A percentile compares a stretch with the other conserved stretches of the same genome.
Evolutionary conservation across 1,139 yeast genomes (phyloP).

Genomic region (Kurtzmaniella quercitrusa): DNA sequence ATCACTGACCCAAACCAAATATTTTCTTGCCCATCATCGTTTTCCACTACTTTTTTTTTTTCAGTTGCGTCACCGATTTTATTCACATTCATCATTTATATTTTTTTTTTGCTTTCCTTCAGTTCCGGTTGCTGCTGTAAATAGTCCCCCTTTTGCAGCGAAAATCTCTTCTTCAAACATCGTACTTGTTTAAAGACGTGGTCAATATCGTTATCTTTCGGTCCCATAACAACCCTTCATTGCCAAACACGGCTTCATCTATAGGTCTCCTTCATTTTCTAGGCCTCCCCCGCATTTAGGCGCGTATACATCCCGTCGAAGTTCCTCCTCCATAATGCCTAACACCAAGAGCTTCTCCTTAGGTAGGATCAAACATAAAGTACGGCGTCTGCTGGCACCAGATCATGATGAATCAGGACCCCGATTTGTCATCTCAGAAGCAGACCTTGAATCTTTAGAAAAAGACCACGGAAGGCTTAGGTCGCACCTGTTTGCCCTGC

Average conservation of each 20-base stretch:
- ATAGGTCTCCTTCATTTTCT: not conserved
- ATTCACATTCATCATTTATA: no score
- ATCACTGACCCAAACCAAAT: not conserved
- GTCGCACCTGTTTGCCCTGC: constrained; percentile 4
- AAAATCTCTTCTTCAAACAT: not conserved
- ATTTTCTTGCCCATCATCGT: not conserved
- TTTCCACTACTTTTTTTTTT: not conserved
- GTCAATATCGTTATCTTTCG: not conserved
- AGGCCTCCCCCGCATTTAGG: not conserved
- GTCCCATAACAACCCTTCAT: not conserved
- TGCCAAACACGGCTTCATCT: not conserved
- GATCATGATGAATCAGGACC: not conserved
- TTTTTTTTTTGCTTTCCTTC: not conserved
- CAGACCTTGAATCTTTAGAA: not conserved
- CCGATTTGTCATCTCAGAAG: constrained; percentile 6
- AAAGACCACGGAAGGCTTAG: constrained; percentile 1
- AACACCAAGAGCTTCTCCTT: constrained; percentile 9
- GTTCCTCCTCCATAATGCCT: not conserved
- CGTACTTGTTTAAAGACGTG: not conserved
- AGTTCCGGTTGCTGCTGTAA: not conserved
- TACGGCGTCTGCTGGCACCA: constrained; percentile 10
- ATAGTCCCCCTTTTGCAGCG: not conserved
- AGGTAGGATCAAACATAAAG: constrained; percentile 19
- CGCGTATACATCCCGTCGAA: no score
- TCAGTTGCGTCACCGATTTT: not conserved